phyloP scores from a whole-genome alignment of 257 asterid species.

The Solanum virginianum region DNA sequence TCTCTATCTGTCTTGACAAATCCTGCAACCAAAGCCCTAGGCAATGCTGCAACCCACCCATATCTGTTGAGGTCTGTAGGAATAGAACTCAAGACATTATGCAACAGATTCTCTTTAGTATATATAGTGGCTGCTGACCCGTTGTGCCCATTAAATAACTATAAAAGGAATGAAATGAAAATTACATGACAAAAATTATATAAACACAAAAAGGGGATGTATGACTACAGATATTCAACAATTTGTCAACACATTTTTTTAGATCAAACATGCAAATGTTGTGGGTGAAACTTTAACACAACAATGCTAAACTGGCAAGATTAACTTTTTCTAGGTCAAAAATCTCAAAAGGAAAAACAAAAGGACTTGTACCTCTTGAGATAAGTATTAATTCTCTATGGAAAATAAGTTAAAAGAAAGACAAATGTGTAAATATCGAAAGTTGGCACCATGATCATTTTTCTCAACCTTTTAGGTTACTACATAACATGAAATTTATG shows the following conservation, averaged over 20 bases:
- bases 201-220: neutral
- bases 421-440: neutral
- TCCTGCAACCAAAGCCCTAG: constrained; percentile 78
- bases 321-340: neutral
- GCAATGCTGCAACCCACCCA: constrained; percentile 63
- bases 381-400: neutral
- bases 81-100: constrained; percentile 53
- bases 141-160: constrained; percentile 79
- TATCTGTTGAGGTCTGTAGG: constrained; percentile 63
- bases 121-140: constrained; percentile 78
- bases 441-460: neutral
- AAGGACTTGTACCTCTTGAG: neutral
- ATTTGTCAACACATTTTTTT: neutral
- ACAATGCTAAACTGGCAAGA: no score
- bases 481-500: neutral
- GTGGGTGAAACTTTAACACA: neutral
- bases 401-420: neutral
- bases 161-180: neutral
- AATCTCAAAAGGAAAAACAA: neutral
- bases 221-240: neutral
- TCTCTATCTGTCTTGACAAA: constrained; percentile 74
- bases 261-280: neutral
- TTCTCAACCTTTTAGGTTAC: neutral
- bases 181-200: neutral
- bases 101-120: constrained; percentile 57